phyloP scores from a whole-genome alignment of 495 filamentous ascomycete species.

The Penicillium paxilli region DNA sequence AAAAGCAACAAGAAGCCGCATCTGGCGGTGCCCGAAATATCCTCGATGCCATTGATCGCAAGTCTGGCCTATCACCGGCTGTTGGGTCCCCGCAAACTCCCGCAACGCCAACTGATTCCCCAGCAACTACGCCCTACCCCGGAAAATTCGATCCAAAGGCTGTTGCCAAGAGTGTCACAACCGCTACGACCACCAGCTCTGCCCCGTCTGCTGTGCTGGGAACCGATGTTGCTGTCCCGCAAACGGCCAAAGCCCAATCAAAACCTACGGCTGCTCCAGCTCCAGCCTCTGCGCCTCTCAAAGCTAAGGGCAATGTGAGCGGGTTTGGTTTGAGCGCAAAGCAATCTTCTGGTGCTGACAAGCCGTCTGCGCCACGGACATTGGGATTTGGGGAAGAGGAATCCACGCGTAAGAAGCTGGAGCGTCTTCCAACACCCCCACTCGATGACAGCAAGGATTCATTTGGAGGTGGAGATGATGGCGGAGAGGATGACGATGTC shows the following conservation, averaged over 20 bases:
- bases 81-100: conserved; percentile 59
- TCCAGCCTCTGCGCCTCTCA: conserved; percentile 39
- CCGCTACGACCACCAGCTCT: conserved; percentile 27
- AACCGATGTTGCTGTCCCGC: conserved; percentile 61
- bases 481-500: conserved; percentile 70
- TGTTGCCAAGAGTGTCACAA: conserved; percentile 70
- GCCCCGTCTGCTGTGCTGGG: conserved; percentile 51
- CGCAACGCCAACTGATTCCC: conserved; percentile 39
- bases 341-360: conserved; percentile 60
- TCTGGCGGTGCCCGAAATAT: conserved; percentile 64
- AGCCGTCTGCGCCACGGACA: conserved; percentile 65
- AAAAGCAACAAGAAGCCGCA: conserved; percentile 69
- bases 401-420: conserved; percentile 77
- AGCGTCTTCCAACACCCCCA: conserved; percentile 78
- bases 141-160: conserved; percentile 91
- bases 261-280: conserved; percentile 49
- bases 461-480: conserved; percentile 50
- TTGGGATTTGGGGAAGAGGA: conserved; percentile 89
- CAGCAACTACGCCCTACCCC: conserved; percentile 57
- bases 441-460: conserved; percentile 60
- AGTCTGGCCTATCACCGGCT: conserved; percentile 54
- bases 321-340: conserved; percentile 80
- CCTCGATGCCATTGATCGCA: conserved; percentile 75
- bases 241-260: conserved; percentile 46
- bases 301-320: conserved; percentile 72